These are phyloP conservation scores for Talaromyces nanjingensis DNA, from an alignment of 495 filamentous ascomycete species.

Conservation along the genomic window DNA sequence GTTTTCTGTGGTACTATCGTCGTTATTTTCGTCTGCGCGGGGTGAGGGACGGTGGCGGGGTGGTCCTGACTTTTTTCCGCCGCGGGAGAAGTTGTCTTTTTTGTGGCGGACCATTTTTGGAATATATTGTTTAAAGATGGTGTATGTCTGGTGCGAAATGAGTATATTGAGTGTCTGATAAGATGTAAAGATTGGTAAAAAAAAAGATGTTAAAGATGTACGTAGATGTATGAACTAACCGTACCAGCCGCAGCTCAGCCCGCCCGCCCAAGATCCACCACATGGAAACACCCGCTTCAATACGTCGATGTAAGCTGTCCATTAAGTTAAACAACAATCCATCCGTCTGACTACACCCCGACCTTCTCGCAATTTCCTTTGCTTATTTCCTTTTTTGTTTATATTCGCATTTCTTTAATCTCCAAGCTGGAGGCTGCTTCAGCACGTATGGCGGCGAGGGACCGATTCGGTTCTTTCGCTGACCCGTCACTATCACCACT, in stretches of 20 bases:
- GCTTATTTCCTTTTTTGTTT: not conserved
- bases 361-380: not conserved
- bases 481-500: constrained; percentile 75
- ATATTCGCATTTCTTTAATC: constrained; percentile 12
- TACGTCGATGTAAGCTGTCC: not conserved
- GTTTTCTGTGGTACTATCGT: constrained; percentile 17
- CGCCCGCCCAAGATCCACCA: constrained; percentile 1
- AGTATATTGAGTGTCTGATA: not conserved
- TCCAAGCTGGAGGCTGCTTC: constrained; percentile 83
- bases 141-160: not conserved
- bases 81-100: constrained; percentile 74
- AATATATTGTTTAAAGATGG: not conserved
- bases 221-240: not conserved
- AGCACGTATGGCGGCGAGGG: constrained; percentile 88
- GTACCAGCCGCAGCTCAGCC: not conserved
- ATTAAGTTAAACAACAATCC: not conserved
- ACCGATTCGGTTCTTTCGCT: constrained; percentile 83
- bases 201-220: not conserved
- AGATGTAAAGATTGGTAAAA: not conserved
- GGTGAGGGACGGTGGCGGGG: constrained; percentile 40
- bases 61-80: constrained; percentile 57
- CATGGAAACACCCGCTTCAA: constrained; percentile 1
- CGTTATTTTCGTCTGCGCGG: constrained; percentile 31
- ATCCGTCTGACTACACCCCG: not conserved
- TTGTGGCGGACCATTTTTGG: constrained; percentile 81